Percentiles rank a stretch among this genome's conserved stretches.
phyloP scores from a whole-genome alignment of 257 asterid genomes.

The Gynochthodes officinalis region DNA sequence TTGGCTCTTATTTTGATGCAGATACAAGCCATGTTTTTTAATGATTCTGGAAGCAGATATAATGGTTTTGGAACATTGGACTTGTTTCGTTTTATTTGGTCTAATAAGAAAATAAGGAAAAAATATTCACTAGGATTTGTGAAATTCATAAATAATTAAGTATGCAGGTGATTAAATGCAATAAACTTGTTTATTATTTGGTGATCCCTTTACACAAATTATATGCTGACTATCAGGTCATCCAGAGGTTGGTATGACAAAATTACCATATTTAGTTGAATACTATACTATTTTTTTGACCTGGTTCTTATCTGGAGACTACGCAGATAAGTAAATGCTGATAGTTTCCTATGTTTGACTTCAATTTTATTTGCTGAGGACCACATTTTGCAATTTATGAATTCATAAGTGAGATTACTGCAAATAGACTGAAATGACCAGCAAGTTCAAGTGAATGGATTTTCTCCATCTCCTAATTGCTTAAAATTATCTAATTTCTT shows the following conservation, averaged over 20 bases:
- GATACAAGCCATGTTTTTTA: not conserved
- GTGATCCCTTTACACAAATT: not conserved
- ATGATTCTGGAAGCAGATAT: not conserved
- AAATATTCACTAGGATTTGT: not conserved
- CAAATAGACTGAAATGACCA: not conserved
- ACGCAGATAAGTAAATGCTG: not conserved
- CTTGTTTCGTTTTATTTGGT: not conserved
- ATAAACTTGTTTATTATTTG: not conserved
- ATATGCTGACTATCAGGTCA: not conserved
- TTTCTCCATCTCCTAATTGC: not conserved
- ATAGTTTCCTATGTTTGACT: not conserved
- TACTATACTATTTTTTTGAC: not conserved
- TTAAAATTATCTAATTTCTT: not conserved
- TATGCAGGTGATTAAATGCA: not conserved
- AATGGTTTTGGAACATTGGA: not conserved
- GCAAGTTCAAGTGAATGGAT: not conserved
- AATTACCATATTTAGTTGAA: not conserved
- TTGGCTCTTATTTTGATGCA: not conserved
- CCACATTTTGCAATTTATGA: not conserved
- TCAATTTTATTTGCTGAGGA: not conserved
- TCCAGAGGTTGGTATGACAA: not conserved
- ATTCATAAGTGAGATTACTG: not conserved
- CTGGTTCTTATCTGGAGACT: not conserved
- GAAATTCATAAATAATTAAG: not conserved
- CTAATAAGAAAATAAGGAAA: not conserved